These are phyloP conservation scores for Thalassiosira livingstoniorum DNA, from an alignment of 352 stramenopile species.

Conservation along the genomic window DNA sequence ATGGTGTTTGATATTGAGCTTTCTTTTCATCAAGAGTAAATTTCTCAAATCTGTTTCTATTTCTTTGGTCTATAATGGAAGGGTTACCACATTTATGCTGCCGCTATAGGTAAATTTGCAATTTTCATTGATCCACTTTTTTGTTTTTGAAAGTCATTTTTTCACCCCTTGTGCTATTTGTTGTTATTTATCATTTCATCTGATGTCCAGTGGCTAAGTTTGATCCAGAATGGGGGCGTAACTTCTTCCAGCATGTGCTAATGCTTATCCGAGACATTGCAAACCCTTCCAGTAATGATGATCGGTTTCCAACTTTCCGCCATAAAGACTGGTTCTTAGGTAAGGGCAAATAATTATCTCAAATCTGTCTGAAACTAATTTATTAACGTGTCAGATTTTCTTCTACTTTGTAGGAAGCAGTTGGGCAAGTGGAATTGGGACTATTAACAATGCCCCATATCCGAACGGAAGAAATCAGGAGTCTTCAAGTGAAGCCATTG, in stretches of 20 bases:
- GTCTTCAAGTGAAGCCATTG: constrained; percentile 77
- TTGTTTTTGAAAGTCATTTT: no score
- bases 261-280: constrained; percentile 80
- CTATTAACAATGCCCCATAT: no score
- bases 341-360: neutral
- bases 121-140: no score
- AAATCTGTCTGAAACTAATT: constrained; percentile 60
- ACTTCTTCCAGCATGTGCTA: constrained; percentile 74
- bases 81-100: constrained; percentile 84
- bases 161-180: no score
- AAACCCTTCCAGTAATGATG: constrained; percentile 75
- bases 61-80: constrained; percentile 6
- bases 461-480: constrained; percentile 84
- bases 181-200: no score
- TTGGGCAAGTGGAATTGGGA: constrained; percentile 64
- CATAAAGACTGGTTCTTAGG: constrained; percentile 76
- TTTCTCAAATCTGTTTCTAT: neutral
- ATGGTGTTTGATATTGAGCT: neutral
- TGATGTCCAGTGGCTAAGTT: constrained; percentile 76
- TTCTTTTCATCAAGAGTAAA: neutral
- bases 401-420: constrained; percentile 76
- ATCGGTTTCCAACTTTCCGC: constrained; percentile 72
- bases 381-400: no score
- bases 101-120: no score
- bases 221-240: constrained; percentile 62